Conservation (phyloP, 768 basidiomycete genomes). For the Lactarius pseudohatsudake region DNA sequence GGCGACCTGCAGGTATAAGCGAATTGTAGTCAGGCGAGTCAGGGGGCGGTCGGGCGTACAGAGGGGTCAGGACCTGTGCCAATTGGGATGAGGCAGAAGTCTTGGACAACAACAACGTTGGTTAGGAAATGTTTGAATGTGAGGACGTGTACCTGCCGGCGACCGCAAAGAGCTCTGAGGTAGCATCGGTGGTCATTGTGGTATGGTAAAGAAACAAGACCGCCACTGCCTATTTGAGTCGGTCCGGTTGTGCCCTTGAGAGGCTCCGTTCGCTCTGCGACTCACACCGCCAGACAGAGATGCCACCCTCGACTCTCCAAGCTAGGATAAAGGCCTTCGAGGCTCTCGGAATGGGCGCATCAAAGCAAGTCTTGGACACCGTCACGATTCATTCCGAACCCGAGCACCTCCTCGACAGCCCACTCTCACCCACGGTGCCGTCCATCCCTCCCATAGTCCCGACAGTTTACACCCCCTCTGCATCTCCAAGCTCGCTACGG, state of each 20-base stretch:
- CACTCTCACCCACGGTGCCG: conserved; percentile 16
- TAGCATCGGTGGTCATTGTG: conserved; percentile 34
- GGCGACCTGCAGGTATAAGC: conserved; percentile 53
- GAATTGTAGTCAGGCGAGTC: background rate
- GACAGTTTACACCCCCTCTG: conserved; percentile 19
- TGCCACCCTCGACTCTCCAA: conserved; percentile 28
- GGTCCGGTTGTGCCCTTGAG: background rate
- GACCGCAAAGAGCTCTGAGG: conserved; percentile 66
- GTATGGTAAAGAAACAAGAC: background rate
- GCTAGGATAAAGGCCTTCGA: conserved; percentile 30
- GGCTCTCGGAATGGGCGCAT: conserved; percentile 21
- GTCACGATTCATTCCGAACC: conserved; percentile 21
- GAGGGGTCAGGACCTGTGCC: conserved; percentile 68
- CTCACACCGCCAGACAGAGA: background rate
- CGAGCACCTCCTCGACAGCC: conserved; percentile 27
- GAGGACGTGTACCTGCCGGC: conserved; percentile 50
- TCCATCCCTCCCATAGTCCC: conserved; percentile 26
- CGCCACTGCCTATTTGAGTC: background rate
- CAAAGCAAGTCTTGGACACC: conserved; percentile 22
- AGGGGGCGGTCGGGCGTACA: conserved; percentile 39
- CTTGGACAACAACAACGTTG: conserved; percentile 40
- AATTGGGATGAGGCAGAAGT: conserved; percentile 88
- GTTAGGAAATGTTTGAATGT: conserved; percentile 11
- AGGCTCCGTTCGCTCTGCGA: background rate
- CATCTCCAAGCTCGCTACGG: conserved; percentile 18